phyloP scores from a whole-genome alignment of 192 early-diverging fungal species.

The Linnemannia zychae region DNA sequence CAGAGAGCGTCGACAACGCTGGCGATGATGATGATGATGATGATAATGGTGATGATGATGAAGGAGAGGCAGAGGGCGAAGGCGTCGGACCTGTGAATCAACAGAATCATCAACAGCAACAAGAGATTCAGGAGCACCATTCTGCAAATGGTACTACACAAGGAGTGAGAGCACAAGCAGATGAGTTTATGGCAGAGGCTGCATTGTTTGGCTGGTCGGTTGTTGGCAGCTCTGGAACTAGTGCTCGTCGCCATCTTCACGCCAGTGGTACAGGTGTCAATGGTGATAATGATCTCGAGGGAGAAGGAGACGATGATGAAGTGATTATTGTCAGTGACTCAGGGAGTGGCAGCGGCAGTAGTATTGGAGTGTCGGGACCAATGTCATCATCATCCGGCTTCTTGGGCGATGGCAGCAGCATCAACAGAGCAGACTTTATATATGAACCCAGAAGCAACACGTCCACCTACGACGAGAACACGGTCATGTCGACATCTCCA shows the following conservation, averaged over 20 bases:
- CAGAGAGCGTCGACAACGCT: not conserved
- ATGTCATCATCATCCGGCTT: not conserved
- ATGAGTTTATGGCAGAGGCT: not conserved
- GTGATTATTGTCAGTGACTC: not conserved
- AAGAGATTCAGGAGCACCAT: not conserved
- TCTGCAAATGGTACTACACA: not conserved
- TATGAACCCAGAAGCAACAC: not conserved
- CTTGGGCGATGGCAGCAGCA: not conserved
- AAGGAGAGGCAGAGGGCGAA: no score
- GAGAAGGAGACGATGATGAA: not conserved
- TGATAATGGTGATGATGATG: no score
- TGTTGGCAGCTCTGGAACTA: not conserved
- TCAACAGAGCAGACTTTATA: not conserved
- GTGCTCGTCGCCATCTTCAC: not conserved
- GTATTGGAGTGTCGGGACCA: not conserved
- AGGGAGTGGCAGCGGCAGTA: not conserved
- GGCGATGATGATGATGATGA: no score
- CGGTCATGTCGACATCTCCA: not conserved
- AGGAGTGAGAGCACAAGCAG: not conserved
- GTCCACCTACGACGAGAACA: not conserved
- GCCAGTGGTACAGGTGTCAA: not conserved
- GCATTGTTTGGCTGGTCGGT: not conserved
- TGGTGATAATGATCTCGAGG: not conserved
- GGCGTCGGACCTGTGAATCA: not conserved
- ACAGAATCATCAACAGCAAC: not conserved